A percentile compares a stretch with the other conserved stretches of the same genome.
These are phyloP conservation scores for Pythium phragmitis DNA, from an alignment of 352 stramenopile species.

Conservation along the genomic window DNA sequence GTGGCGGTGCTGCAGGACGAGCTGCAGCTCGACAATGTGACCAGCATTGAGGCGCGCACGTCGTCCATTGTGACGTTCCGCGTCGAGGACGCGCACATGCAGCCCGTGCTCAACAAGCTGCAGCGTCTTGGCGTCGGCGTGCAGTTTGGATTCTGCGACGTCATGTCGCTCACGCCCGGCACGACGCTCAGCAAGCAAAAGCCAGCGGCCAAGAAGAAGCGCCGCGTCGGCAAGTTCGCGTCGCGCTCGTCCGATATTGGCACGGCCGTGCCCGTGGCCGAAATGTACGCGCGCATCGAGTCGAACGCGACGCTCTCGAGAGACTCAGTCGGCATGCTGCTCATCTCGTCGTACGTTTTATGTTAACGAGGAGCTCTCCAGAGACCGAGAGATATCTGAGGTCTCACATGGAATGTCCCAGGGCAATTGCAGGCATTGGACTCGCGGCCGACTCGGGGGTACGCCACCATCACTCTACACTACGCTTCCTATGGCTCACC, in stretches of 20 bases:
- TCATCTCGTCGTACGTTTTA: conserved; percentile 78
- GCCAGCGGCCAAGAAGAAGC: conserved; percentile 51
- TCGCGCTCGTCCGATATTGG: conserved; percentile 78
- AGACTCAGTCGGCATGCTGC: conserved; percentile 82
- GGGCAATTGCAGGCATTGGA: conserved; percentile 77
- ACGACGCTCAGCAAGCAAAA: conserved; percentile 69
- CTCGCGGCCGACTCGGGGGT: conserved; percentile 75
- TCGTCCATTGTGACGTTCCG: conserved; percentile 87
- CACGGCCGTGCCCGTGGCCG: conserved; percentile 78
- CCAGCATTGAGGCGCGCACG: conserved; percentile 79
- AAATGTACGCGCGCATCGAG: conserved; percentile 88
- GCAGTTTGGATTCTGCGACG: conserved; percentile 86
- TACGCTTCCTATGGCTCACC: neutral
- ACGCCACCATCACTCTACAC: neutral
- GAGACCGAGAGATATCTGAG: neutral
- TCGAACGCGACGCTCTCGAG: conserved; percentile 76
- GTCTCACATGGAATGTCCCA: conserved; percentile 19
- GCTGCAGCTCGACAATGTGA: conserved; percentile 82
- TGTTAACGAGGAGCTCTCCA: neutral
- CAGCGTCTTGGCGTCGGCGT: conserved; percentile 81
- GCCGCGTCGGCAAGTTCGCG: conserved; percentile 63
- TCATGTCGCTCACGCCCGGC: conserved; percentile 85
- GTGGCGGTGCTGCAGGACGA: conserved; percentile 80
- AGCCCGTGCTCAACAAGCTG: conserved; percentile 78
- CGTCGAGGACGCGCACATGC: conserved; percentile 84